These are phyloP conservation scores for Populus simonii DNA, from an alignment of 345 rosid species.

Conservation along the genomic window DNA sequence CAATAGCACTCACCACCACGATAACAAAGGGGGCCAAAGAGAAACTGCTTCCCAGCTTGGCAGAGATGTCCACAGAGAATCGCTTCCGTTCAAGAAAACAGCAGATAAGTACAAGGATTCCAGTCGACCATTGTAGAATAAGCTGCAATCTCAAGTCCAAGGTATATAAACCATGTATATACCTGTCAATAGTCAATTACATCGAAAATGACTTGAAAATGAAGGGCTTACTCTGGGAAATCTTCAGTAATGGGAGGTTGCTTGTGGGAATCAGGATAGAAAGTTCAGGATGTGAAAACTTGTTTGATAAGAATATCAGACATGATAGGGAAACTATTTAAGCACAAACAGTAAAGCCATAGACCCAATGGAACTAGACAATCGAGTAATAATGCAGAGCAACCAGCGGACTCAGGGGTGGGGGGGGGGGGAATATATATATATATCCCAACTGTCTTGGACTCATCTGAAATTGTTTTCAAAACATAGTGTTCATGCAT, in stretches of 20 bases:
- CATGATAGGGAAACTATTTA: constrained; percentile 4
- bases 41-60: constrained; percentile 96
- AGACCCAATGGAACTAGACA: not conserved
- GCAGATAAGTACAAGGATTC: constrained; percentile 75
- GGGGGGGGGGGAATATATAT: too few relatives aligned
- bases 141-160: constrained; percentile 86
- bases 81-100: constrained; percentile 74
- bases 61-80: constrained; percentile 61
- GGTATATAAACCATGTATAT: constrained; percentile 44
- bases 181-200: constrained; percentile 48
- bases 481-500: not conserved
- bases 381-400: not conserved
- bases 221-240: constrained; percentile 34
- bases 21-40: constrained; percentile 79
- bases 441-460: not conserved
- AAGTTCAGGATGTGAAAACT: constrained; percentile 10
- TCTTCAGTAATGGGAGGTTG: constrained; percentile 28
- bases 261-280: constrained; percentile 13
- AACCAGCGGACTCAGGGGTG: not conserved
- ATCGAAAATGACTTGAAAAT: constrained; percentile 38
- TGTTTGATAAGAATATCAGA: not conserved
- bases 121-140: constrained; percentile 87
- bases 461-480: not conserved
- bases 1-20: constrained; percentile 71
- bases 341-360: not conserved